A percentile compares a stretch with the other conserved stretches of the same genome.
phyloP scores from a whole-genome alignment of 768 basidiomycete species.

The Macrolepiota albuminosa region DNA sequence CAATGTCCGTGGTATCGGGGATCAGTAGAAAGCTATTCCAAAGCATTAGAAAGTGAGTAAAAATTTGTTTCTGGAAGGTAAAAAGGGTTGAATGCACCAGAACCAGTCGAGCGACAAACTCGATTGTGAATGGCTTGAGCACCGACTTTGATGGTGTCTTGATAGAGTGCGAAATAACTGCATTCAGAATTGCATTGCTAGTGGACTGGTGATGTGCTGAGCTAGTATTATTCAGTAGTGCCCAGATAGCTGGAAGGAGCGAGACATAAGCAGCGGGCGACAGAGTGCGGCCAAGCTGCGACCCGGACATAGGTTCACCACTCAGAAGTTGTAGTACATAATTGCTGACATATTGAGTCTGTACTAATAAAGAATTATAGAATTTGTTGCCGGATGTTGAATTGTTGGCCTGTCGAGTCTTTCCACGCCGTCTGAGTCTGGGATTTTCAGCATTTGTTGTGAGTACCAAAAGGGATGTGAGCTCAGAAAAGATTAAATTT shows the following conservation, averaged over 20 bases:
- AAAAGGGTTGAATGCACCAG: constrained; percentile 45
- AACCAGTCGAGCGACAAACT: constrained; percentile 68
- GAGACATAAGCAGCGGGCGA: constrained; percentile 54
- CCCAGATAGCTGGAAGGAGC: constrained; percentile 78
- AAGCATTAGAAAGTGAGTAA: not conserved
- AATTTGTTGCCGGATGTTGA: not conserved
- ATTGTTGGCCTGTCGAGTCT: constrained; percentile 14
- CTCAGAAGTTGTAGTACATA: constrained; percentile 59
- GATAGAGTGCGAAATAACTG: constrained; percentile 62
- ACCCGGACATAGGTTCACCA: constrained; percentile 38
- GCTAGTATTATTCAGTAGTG: constrained; percentile 49
- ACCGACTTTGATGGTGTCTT: constrained; percentile 54
- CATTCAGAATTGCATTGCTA: constrained; percentile 39
- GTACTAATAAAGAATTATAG: constrained; percentile 27
- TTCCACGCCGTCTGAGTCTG: constrained; percentile 17
- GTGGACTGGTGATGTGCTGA: constrained; percentile 14
- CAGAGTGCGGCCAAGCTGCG: constrained; percentile 48
- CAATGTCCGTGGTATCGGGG: constrained; percentile 48
- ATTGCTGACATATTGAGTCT: constrained; percentile 47
- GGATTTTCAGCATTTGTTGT: constrained; percentile 20
- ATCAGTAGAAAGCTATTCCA: constrained; percentile 53
- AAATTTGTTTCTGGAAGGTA: constrained; percentile 4
- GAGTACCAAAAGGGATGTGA: constrained; percentile 60
- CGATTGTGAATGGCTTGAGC: constrained; percentile 62
- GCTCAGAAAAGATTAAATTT: constrained; percentile 74